Base-by-base conservation (phyloP, 169 alveolate species). In the Cryptosporidium felis region DNA sequence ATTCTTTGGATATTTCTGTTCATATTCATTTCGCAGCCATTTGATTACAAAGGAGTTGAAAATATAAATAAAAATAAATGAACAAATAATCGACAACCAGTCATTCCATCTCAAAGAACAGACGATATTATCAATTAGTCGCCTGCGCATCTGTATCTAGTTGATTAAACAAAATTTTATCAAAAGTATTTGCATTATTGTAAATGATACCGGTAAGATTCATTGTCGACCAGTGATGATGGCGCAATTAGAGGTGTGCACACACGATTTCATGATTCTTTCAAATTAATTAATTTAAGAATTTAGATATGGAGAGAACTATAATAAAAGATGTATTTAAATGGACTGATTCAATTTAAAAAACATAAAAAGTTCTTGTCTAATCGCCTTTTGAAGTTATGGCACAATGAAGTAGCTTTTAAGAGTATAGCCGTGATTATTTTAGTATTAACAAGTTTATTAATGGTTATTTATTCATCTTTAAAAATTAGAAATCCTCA, bases 241-340 rank as follows among this genome's bases (percentile, higher is more conserved):
- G 85, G 85, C 85, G 85, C 60, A 38, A 32, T 23, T 34, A 1
- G 6, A n/a, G 16, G 85, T 46, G 85, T 74, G 85, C 53, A 36
- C 66, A 49, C 85, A 74, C 67, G 41, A 56, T 30, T 8, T 16
- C 14, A 1, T 9, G n/a, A 56, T 18, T 56, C 23, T 12, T 8
- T 56, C 16, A 30, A 56, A 56, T 30, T 56, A 23, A 12, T 30
- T 18, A 61, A 28, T 28, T 28, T 32, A 38, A 36, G 18, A n/a
- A 61, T 61, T 28, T 3, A 23, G 14, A 32, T 32, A 16, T 28
- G 14, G 3, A 28, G 40, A 32, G 4, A 18, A 32, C 23, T 28
- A 60, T 16, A 51, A 51, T 23, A n/a, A 18, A 49, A 56, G 14
- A 74, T 74, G 85, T 49, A 65, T 65, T 16, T 47, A 44, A 65